Percentiles rank a stretch among this genome's conserved stretches.
Evolutionary conservation across 2,329 filamentous ascomycete species (phyloP).

Genomic region (Biscogniauxia sp.): DNA sequence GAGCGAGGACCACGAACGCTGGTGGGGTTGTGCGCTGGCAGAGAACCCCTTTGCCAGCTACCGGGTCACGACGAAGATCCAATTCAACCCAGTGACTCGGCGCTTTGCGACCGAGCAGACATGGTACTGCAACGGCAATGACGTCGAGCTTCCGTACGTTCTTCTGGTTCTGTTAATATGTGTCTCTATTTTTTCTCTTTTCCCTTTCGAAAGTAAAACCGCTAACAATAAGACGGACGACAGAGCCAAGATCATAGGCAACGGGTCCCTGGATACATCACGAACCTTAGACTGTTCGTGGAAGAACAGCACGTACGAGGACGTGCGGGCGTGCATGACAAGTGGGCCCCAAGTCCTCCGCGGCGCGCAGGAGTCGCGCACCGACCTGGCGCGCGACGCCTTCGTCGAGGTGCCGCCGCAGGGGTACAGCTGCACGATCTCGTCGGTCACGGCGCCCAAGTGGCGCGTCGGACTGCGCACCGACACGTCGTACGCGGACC

Average conservation of each 20-base stretch:
- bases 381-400: slow-evolving; percentile 6
- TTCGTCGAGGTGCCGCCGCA: slow-evolving; percentile 14
- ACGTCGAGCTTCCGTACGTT: slow-evolving; percentile 12
- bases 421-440: slow-evolving; percentile 19
- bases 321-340: slow-evolving; percentile 7
- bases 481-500: no score
- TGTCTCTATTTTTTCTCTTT: background rate
- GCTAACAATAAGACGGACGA: slow-evolving; percentile 2
- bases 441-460: slow-evolving; percentile 16
- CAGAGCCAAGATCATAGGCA: slow-evolving; percentile 11
- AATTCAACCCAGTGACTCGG: slow-evolving; percentile 12
- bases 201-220: background rate
- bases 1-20: slow-evolving; percentile 12
- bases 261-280: slow-evolving; percentile 5
- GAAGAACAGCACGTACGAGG: slow-evolving; percentile 12
- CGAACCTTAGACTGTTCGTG: slow-evolving; percentile 17
- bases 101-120: slow-evolving; percentile 14
- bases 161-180: background rate
- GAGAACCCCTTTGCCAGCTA: slow-evolving; percentile 10
- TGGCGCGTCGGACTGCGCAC: background rate
- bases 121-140: slow-evolving; percentile 18
- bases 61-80: slow-evolving; percentile 7
- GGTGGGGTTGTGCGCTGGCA: slow-evolving; percentile 11
- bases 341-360: background rate
- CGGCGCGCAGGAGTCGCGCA: slow-evolving; percentile 8